Evolutionary conservation across 805 yeast genomes (phyloP).

Genomic region (Diddensiella caesifluorescens): DNA sequence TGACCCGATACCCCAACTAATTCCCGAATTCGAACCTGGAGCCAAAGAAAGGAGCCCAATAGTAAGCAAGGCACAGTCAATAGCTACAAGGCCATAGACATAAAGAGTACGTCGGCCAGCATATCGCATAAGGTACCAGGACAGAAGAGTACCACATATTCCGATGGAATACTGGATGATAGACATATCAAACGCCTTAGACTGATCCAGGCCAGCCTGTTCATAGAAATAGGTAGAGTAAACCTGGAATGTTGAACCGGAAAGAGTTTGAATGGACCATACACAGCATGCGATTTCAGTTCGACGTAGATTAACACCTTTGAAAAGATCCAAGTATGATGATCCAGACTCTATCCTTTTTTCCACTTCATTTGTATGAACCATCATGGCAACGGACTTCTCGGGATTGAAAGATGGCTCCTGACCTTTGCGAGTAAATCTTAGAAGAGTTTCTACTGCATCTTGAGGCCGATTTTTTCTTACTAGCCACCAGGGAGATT

Average conservation of each 20-base stretch:
- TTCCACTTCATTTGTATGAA: slow-evolving; percentile 39
- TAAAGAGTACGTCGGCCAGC: slow-evolving; percentile 22
- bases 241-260: slow-evolving; percentile 11
- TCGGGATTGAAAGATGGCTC: slow-evolving; percentile 14
- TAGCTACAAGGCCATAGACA: slow-evolving; percentile 33
- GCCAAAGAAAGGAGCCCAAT: slow-evolving; percentile 39
- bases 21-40: slow-evolving; percentile 27
- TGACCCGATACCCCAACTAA: slow-evolving; percentile 35
- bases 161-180: slow-evolving; percentile 45
- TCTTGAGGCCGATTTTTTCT: slow-evolving; percentile 38
- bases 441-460: slow-evolving; percentile 48
- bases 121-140: slow-evolving; percentile 18
- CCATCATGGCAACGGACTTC: slow-evolving; percentile 36
- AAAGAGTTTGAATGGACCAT: slow-evolving; percentile 40
- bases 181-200: slow-evolving; percentile 38
- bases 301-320: slow-evolving; percentile 42
- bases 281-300: slow-evolving; percentile 44
- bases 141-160: slow-evolving; percentile 35
- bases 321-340: slow-evolving; percentile 40
- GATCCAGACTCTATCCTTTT: slow-evolving; percentile 12
- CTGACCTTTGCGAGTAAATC: slow-evolving; percentile 41
- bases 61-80: slow-evolving; percentile 36
- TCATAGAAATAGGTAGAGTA: slow-evolving; percentile 42
- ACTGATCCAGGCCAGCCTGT: slow-evolving; percentile 35
- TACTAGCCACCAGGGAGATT: slow-evolving; percentile 53